Conservation (phyloP, 257 asterid genomes). For the Asclepias syriaca region DNA sequence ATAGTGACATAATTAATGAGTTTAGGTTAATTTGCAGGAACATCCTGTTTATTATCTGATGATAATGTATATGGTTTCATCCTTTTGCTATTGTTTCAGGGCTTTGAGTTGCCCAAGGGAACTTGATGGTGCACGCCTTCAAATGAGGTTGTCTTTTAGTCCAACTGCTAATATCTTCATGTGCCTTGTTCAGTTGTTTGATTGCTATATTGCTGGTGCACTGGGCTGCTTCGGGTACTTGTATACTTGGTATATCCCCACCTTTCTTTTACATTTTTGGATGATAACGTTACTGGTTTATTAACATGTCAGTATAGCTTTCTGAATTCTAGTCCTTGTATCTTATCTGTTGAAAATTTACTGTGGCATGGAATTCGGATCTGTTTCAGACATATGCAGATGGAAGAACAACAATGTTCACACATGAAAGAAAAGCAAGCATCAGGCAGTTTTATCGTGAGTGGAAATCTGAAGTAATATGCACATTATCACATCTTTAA, state of each 20-base stretch:
- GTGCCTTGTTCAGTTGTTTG: conserved; percentile 32
- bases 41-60: not conserved
- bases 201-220: conserved; percentile 33
- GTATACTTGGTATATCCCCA: conserved; percentile 20
- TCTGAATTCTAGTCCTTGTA: not conserved
- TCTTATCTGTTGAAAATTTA: not conserved
- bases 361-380: not conserved
- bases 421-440: conserved; percentile 33
- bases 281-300: not conserved
- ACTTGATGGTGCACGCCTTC: conserved; percentile 30
- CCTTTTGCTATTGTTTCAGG: conserved; percentile 18
- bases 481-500: not conserved
- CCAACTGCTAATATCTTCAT: conserved; percentile 26
- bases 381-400: conserved; percentile 30
- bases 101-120: conserved; percentile 31
- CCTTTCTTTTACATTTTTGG: not conserved
- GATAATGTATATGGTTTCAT: not conserved
- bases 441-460: conserved; percentile 35
- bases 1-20: not conserved
- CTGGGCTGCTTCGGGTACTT: conserved; percentile 26
- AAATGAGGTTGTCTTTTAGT: conserved; percentile 30
- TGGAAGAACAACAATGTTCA: conserved; percentile 31
- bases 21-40: not conserved
- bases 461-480: conserved; percentile 9
- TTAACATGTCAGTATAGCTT: not conserved